Conservation (phyloP, 1,139 yeast genomes). For the Candida smagusa region DNA sequence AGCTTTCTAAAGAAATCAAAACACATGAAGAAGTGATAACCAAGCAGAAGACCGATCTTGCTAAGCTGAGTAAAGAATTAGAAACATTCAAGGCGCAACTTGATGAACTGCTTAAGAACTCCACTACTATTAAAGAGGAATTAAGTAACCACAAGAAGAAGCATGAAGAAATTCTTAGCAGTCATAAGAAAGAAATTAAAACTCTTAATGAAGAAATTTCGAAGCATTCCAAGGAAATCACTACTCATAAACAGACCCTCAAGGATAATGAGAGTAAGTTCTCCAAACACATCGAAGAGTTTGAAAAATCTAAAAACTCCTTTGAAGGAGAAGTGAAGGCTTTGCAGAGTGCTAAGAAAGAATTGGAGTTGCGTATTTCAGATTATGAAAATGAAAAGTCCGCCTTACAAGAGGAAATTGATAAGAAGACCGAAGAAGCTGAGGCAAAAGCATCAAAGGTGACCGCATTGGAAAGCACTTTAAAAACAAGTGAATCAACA, state of each 20-base stretch:
- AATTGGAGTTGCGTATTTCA: not conserved
- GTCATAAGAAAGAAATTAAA: conserved; percentile 1
- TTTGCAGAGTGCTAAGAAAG: not conserved
- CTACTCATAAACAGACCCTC: not conserved
- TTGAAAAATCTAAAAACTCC: not conserved
- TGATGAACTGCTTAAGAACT: no score
- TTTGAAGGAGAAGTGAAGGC: not conserved
- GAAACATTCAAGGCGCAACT: not conserved
- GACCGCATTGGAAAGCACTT: not conserved
- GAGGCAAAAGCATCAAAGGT: not conserved
- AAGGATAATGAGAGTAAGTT: not conserved
- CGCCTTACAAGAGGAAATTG: not conserved
- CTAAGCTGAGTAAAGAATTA: not conserved
- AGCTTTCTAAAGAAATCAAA: not conserved
- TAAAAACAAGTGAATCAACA: not conserved
- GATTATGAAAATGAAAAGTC: not conserved
- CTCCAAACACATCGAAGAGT: not conserved
- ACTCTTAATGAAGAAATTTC: conserved; percentile 1
- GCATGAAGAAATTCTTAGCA: not conserved
- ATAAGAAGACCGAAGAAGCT: not conserved
- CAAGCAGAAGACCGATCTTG: not conserved
- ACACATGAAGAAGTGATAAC: not conserved
- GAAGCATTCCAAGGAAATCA: not conserved
- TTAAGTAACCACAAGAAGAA: no score
- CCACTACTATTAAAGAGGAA: no score